Conservation (phyloP, 257 asterid genomes). For the Anisodus acutangulus region DNA sequence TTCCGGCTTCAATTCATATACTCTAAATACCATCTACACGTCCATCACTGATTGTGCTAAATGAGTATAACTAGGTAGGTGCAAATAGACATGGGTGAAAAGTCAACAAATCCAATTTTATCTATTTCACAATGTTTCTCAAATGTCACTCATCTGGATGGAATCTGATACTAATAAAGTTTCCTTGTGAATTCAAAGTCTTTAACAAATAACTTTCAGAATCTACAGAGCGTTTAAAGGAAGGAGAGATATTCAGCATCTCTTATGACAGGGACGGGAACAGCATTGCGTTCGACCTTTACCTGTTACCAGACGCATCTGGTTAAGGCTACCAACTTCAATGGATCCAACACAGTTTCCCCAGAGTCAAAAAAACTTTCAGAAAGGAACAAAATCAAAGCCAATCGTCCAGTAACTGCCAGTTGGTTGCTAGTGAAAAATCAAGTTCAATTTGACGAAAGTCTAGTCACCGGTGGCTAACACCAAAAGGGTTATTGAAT, state of each 20-base stretch:
- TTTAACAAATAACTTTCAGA: neutral
- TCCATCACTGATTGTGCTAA: neutral
- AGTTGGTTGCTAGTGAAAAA: neutral
- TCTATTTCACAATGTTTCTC: neutral
- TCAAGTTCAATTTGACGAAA: neutral
- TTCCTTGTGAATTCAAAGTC: neutral
- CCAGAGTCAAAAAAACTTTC: neutral
- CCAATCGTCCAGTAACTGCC: conserved; percentile 24
- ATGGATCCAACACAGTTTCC: neutral
- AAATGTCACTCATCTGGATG: neutral
- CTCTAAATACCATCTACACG: neutral
- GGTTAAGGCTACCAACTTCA: neutral
- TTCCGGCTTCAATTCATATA: neutral
- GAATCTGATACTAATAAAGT: neutral
- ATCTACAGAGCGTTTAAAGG: neutral
- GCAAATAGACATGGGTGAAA: neutral
- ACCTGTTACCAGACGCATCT: neutral
- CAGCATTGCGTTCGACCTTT: neutral
- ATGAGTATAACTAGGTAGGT: neutral
- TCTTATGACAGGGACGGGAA: conserved; percentile 1
- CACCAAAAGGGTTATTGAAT: neutral
- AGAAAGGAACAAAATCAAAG: neutral
- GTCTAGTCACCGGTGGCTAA: neutral
- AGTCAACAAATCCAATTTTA: neutral
- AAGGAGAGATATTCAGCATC: conserved; percentile 4